These are phyloP conservation scores for Calonectria pseudoturangicola DNA, from an alignment of 2,329 filamentous ascomycete genomes.

Conservation along the genomic window DNA sequence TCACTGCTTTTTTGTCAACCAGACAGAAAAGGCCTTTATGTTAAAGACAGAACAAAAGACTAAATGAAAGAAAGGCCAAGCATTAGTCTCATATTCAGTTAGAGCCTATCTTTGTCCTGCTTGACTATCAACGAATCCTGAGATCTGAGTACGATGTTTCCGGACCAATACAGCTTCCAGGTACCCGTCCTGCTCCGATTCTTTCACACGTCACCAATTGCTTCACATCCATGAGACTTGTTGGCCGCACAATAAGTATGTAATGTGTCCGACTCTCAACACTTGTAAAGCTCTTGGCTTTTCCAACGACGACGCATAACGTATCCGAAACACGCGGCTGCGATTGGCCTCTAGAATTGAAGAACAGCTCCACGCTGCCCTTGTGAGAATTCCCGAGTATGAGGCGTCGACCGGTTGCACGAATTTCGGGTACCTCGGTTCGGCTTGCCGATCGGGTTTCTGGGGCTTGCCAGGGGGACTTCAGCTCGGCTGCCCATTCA, in stretches of 20 bases:
- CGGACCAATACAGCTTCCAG: background rate
- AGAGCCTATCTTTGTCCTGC: no score
- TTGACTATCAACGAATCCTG: background rate
- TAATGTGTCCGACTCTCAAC: background rate
- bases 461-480: constrained; percentile 1
- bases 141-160: background rate
- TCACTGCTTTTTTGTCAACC: no score
- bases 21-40: no score
- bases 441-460: background rate
- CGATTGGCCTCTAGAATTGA: background rate
- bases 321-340: background rate
- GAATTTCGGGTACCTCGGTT: background rate
- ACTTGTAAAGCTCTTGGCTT: background rate
- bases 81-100: no score
- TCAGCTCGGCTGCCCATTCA: constrained; percentile 15
- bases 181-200: background rate
- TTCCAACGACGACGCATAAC: constrained; percentile 1
- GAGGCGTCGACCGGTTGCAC: background rate
- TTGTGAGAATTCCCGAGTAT: background rate
- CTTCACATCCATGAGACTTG: background rate
- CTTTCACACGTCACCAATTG: background rate
- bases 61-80: no score
- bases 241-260: background rate
- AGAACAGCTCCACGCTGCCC: background rate
- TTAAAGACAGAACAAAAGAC: no score